phyloP scores from a whole-genome alignment of 2,329 filamentous ascomycete species.

The Didymella lethalis region DNA sequence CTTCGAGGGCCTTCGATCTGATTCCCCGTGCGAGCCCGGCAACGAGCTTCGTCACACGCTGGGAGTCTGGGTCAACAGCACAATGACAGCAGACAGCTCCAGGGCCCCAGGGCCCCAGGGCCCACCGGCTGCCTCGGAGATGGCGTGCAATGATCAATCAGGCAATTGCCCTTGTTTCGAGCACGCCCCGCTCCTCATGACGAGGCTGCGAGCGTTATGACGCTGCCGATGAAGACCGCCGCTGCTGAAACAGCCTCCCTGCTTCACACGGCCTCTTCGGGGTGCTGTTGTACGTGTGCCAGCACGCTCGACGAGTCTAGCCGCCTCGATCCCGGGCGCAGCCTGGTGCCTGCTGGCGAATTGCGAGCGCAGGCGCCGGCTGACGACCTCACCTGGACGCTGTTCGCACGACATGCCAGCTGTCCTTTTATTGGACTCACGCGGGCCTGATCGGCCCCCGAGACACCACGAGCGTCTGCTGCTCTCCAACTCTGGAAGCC shows the following conservation, averaged over 20 bases:
- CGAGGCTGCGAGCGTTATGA: conserved; percentile 28
- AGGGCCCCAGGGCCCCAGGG: not conserved
- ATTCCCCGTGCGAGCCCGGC: conserved; percentile 16
- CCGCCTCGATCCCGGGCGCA: conserved; percentile 15
- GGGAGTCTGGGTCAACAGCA: not conserved
- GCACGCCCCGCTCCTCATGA: conserved; percentile 21
- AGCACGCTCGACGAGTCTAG: conserved; percentile 19
- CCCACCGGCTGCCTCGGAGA: conserved; percentile 13
- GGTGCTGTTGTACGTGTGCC: conserved; percentile 34
- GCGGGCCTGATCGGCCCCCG: conserved; percentile 13
- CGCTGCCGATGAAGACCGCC: conserved; percentile 17
- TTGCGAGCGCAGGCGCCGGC: conserved; percentile 26
- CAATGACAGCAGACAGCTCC: not conserved
- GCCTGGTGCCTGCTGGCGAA: conserved; percentile 21
- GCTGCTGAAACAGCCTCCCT: conserved; percentile 36
- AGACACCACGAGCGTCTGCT: conserved; percentile 14
- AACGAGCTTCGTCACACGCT: conserved; percentile 15
- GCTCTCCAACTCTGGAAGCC: conserved; percentile 25
- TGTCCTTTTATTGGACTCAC: conserved; percentile 34
- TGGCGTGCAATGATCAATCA: conserved; percentile 4
- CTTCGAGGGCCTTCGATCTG: conserved; percentile 23
- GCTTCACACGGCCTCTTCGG: conserved; percentile 25
- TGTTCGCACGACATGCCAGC: conserved; percentile 30
- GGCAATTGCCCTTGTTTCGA: conserved; percentile 16
- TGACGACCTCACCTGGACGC: conserved; percentile 20